Base-by-base conservation (phyloP, 352 stramenopile species). In the Globisporangium polare region DNA sequence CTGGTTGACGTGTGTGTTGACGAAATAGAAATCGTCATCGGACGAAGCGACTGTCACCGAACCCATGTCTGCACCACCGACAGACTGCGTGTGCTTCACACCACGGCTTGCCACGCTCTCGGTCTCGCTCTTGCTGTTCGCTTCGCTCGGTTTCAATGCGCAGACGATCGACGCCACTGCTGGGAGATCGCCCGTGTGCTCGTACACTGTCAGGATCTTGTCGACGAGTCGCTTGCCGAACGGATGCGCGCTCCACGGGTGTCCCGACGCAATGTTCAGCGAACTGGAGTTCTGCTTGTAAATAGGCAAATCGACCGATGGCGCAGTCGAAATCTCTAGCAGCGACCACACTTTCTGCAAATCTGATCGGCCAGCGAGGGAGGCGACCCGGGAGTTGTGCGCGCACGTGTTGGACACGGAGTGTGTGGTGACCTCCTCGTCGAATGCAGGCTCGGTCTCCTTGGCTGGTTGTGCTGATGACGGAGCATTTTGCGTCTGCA, bases 271-370 rank as follows among this genome's bases (percentile, higher is more conserved):
- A 2, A 89, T 63, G 12, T 65, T 51, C 45, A 46, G 15, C 27
- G 54, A 56, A 33, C 41, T 72, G 4, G 15, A 52, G 4, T 53
- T 64, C 37, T 75, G 70, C 41, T 67, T 74, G 62, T 86, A 83
- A 17, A 87, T 75, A 7, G 79, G 78, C 3, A 86, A 35, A 24
- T 80, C 65, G 4, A 90, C 65, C 9, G 71, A 62, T 0, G 83
- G 71, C 8, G 86, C 74, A 13, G 72, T 80, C 20, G 83, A 86
- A 24, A 92, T 78, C 53, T 90, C 79, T 5, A 95, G 58, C 4
- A 95, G 52, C 17, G 82, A 89, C 86, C 86, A 95, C 54, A 94
- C 80, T 57, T 93, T 80, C 22, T 87, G 70, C n/a, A 94, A 72
- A 58, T 95, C 86, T 0, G 69, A 72, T 2, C 86, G 71, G 6